Percentiles rank a stretch among this genome's conserved stretches.
Conservation (phyloP, 2,329 filamentous ascomycete genomes). For the Sclerotinia minor region DNA sequence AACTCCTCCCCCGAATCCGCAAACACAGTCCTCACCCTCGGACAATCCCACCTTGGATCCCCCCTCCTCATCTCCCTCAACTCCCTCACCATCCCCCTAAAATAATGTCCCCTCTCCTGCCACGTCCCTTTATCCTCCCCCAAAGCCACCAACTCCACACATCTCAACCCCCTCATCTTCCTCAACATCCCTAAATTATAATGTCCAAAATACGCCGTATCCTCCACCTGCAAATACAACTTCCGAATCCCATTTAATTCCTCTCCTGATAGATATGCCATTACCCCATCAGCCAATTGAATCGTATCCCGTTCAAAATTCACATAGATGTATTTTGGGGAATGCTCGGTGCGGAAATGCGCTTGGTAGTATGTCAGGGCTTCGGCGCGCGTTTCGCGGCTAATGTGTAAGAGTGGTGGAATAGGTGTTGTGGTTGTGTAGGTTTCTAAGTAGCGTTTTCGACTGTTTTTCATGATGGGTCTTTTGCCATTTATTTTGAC, state of each 20-base stretch:
- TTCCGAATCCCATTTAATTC: constrained; percentile 29
- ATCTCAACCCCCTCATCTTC: constrained; percentile 33
- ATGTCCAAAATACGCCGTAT: constrained; percentile 36
- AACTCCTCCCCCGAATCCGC: constrained; percentile 27
- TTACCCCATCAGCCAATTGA: constrained; percentile 28
- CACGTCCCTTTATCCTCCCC: constrained; percentile 21
- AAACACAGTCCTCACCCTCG: constrained; percentile 33
- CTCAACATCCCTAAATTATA: constrained; percentile 35
- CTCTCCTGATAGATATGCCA: constrained; percentile 29
- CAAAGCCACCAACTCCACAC: constrained; percentile 31
- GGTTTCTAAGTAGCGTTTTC: constrained; percentile 25
- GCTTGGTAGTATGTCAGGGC: constrained; percentile 32
- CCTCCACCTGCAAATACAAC: constrained; percentile 33
- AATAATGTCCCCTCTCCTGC: constrained; percentile 22
- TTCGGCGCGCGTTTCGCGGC: constrained; percentile 39
- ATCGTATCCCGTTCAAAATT: constrained; percentile 32
- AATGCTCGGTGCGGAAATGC: constrained; percentile 25
- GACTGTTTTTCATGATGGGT: constrained; percentile 9
- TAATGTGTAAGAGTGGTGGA: constrained; percentile 38
- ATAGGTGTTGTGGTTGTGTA: constrained; percentile 34
- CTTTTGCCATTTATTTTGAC: constrained; percentile 32
- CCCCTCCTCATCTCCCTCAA: constrained; percentile 29
- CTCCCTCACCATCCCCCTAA: constrained; percentile 28
- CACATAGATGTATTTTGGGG: constrained; percentile 31
- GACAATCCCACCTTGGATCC: constrained; percentile 36